Evolutionary conservation across 257 asterid genomes (phyloP).

Genomic region (Jacaranda copaia): DNA sequence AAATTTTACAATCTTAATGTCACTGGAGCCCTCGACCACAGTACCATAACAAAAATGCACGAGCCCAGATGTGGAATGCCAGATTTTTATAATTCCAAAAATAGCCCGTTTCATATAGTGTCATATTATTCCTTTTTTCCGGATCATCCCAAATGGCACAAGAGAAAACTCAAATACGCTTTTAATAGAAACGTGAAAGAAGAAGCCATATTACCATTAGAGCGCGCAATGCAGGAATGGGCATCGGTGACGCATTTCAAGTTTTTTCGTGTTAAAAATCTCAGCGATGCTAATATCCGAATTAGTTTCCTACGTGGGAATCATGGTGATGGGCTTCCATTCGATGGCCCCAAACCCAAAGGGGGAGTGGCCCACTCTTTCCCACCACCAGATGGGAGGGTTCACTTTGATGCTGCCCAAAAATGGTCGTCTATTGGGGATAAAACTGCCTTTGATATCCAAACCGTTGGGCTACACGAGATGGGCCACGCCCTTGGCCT

Average conservation of each 20-base stretch:
- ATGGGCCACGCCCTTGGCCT: slow-evolving; percentile 28
- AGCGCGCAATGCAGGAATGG: slow-evolving; percentile 22
- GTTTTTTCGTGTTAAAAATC: too few relatives aligned
- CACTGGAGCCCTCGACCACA: slow-evolving; percentile 4
- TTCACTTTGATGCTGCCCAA: slow-evolving; percentile 9
- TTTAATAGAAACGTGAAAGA: background rate
- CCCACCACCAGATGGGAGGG: background rate
- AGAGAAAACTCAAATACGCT: slow-evolving; percentile 17
- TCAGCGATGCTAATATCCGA: background rate
- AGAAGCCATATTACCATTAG: background rate
- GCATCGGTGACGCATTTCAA: too few relatives aligned
- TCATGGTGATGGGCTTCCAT: slow-evolving; percentile 1
- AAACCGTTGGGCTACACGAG: slow-evolving; percentile 21
- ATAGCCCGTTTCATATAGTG: background rate
- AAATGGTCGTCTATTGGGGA: background rate
- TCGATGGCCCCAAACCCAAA: background rate
- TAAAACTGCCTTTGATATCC: background rate
- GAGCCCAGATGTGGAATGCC: slow-evolving; percentile 28
- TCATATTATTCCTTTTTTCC: slow-evolving; percentile 10
- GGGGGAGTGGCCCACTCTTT: slow-evolving; percentile 23
- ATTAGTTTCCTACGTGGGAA: background rate
- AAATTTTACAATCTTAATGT: slow-evolving; percentile 8
- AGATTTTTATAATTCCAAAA: background rate
- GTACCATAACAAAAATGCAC: slow-evolving; percentile 1
- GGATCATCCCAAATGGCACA: background rate